phyloP scores from a whole-genome alignment of 169 alveolate species.

The Plasmodium chabaudi region DNA sequence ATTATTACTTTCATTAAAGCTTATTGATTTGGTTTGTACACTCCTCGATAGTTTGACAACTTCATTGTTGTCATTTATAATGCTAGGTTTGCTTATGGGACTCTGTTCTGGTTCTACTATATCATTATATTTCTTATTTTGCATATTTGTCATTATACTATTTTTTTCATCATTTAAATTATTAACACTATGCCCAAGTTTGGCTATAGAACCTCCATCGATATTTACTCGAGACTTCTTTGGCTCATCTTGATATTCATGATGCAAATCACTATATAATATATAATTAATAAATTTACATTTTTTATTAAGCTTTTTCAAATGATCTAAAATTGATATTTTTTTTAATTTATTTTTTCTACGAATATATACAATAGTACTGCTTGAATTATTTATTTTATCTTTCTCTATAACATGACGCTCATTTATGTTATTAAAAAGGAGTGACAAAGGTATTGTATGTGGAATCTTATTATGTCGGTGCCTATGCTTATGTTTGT shows the following conservation, averaged over 20 bases:
- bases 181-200: too few relatives aligned
- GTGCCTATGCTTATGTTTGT: background rate
- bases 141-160: background rate
- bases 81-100: background rate
- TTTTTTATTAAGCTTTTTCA: constrained; percentile 43
- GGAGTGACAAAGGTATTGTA: constrained; percentile 39
- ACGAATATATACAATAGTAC: constrained; percentile 55
- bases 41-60: background rate
- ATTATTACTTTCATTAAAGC: background rate
- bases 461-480: constrained; percentile 32
- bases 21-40: background rate
- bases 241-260: background rate
- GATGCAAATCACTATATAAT: constrained; percentile 31
- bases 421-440: constrained; percentile 20
- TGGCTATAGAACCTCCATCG: background rate
- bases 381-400: constrained; percentile 22
- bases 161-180: background rate
- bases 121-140: background rate
- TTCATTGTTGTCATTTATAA: background rate
- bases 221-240: too few relatives aligned
- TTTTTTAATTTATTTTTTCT: constrained; percentile 55
- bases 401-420: constrained; percentile 35
- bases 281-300: constrained; percentile 52
- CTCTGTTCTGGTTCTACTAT: background rate
- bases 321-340: constrained; percentile 40